Conservation (phyloP, 768 basidiomycete genomes). For the Asterophora lycoperdoides region DNA sequence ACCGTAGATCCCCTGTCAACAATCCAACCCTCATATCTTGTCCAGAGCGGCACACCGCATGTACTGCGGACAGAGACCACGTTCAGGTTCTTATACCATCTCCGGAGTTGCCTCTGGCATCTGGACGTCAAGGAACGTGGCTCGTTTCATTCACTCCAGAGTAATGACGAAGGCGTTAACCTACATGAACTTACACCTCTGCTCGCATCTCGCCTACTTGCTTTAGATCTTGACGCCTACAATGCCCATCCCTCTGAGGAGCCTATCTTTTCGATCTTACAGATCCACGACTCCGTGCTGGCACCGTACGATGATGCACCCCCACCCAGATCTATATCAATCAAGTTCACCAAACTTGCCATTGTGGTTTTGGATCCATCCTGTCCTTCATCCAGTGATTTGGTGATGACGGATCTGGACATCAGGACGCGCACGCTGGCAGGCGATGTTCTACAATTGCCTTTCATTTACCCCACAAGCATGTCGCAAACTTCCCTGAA, state of each 20-base stretch:
- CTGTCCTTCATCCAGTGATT: conserved; percentile 30
- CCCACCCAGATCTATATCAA: conserved; percentile 15
- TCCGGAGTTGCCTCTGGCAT: conserved; percentile 61
- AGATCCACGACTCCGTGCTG: conserved; percentile 5
- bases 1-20: conserved; percentile 75
- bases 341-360: conserved; percentile 26
- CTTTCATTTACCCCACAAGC: conserved; percentile 17
- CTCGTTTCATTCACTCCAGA: conserved; percentile 3
- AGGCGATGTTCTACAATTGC: conserved; percentile 21
- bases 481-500: conserved; percentile 46
- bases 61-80: conserved; percentile 60
- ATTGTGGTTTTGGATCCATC: conserved; percentile 32
- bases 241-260: conserved; percentile 28
- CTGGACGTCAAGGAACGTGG: conserved; percentile 28
- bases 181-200: conserved; percentile 31
- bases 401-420: conserved; percentile 30
- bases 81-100: conserved; percentile 76
- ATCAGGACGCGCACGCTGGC: conserved; percentile 20
- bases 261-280: conserved; percentile 23
- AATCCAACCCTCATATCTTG: conserved; percentile 78
- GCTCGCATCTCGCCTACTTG: conserved; percentile 34
- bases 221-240: conserved; percentile 42
- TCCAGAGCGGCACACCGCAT: conserved; percentile 70
- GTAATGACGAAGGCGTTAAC: conserved; percentile 10
- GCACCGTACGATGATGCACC: background rate